Evolutionary conservation across 1,284 basidiomycete genomes (phyloP).

Genomic region (Phellinidium pouzarii): DNA sequence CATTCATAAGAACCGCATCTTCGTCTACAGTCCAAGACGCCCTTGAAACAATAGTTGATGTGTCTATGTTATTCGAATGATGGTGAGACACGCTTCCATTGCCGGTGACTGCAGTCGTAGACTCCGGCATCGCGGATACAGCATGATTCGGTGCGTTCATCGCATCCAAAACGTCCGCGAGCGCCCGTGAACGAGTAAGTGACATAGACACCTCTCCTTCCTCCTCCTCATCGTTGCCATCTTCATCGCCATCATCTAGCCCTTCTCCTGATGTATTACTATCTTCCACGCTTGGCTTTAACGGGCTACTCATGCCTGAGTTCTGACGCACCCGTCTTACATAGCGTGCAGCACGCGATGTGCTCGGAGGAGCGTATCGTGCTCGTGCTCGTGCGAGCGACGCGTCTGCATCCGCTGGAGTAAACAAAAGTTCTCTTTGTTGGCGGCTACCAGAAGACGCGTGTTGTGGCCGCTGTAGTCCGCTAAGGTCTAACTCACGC

Average conservation of each 20-base stretch:
- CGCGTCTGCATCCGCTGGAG: constrained; percentile 13
- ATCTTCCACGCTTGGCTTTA: not conserved
- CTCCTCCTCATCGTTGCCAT: constrained; percentile 5
- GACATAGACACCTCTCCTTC: constrained; percentile 10
- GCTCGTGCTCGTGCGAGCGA: not conserved
- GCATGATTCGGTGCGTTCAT: not conserved
- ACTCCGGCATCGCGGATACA: not conserved
- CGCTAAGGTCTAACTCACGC: not conserved
- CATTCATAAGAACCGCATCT: constrained; percentile 12
- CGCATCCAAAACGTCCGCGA: not conserved
- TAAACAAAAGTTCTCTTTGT: constrained; percentile 1
- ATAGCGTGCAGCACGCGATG: constrained; percentile 12
- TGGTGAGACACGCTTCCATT: not conserved
- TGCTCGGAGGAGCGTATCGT: constrained; percentile 11
- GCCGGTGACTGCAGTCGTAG: not conserved
- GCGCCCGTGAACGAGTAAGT: not conserved
- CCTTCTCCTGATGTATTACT: not conserved
- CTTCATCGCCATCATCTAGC: not conserved
- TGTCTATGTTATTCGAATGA: not conserved
- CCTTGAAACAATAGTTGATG: no score
- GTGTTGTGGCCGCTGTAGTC: not conserved
- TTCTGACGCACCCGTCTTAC: constrained; percentile 4
- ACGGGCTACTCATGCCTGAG: constrained; percentile 2
- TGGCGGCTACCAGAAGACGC: constrained; percentile 2
- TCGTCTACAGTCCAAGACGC: constrained; percentile 17